A percentile compares a stretch with the other conserved stretches of the same genome.
phyloP scores from a whole-genome alignment of 805 yeast genomes.

The Candida piceae region DNA sequence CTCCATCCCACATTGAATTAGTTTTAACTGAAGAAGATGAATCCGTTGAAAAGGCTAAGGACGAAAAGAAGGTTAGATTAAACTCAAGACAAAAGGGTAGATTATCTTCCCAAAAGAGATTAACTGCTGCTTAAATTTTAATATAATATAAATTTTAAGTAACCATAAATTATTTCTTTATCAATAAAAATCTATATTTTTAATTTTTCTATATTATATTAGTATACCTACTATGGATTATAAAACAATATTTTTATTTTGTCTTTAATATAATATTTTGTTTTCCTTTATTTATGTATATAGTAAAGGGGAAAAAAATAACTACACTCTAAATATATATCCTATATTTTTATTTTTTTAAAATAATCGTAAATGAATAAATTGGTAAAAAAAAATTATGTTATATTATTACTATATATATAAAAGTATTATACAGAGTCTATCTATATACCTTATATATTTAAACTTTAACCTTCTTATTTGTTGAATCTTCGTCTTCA shows the following conservation, averaged over 20 bases:
- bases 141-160: no score
- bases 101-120: conserved; percentile 82
- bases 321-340: no score
- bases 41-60: conserved; percentile 82
- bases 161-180: no score
- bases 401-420: no score
- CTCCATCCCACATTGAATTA: conserved; percentile 98
- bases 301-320: no score
- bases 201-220: neutral
- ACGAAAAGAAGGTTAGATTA: conserved; percentile 54
- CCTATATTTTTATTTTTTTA: no score
- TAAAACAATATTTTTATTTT: no score
- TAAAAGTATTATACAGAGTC: no score
- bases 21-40: conserved; percentile 94
- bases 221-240: neutral
- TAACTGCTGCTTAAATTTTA: conserved; percentile 50
- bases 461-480: neutral
- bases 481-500: neutral
- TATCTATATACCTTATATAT: no score
- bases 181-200: neutral
- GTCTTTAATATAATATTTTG: neutral
- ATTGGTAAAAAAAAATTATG: no score
- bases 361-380: no score
- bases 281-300: neutral
- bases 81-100: conserved; percentile 91